Conservation (phyloP, 108 stramenopile species). For the Fistulifera solaris region DNA sequence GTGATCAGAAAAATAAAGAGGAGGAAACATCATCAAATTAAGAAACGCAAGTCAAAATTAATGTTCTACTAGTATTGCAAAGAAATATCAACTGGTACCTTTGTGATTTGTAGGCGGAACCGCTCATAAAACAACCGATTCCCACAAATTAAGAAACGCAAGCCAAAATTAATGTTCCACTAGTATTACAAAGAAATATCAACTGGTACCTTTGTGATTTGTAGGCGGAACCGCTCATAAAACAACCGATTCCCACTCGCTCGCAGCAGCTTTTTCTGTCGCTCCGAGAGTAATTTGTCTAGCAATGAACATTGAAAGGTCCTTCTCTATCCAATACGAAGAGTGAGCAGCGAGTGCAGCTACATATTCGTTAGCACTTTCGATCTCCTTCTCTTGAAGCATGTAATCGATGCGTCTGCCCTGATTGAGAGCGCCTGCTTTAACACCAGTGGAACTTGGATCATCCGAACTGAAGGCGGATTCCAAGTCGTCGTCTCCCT, state of each 20-base stretch:
- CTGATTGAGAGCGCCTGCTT: slow-evolving; percentile 31
- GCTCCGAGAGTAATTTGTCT: slow-evolving; percentile 37
- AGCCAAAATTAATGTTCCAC: no score
- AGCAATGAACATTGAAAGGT: slow-evolving; percentile 73
- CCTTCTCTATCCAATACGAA: slow-evolving; percentile 73
- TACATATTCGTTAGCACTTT: slow-evolving; percentile 77
- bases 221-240: no score
- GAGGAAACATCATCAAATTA: no score
- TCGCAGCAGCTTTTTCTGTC: slow-evolving; percentile 10
- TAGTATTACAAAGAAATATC: no score
- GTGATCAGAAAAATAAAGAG: not conserved
- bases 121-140: not conserved
- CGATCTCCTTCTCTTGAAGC: slow-evolving; percentile 77
- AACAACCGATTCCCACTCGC: not conserved
- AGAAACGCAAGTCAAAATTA: no score
- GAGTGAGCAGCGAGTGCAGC: slow-evolving; percentile 76
- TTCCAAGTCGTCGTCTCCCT: slow-evolving; percentile 7
- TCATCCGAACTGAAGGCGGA: slow-evolving; percentile 10
- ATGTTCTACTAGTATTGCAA: no score
- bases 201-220: no score
- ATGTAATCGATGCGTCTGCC: slow-evolving; percentile 53
- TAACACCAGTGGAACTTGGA: slow-evolving; percentile 4
- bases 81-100: no score
- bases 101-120: no score
- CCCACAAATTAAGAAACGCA: no score